Evolutionary conservation across 106 monocot genomes (phyloP), one percentile per base, ranked within the genome.

Genomic region (Dendrobium chrysotoxum): DNA sequence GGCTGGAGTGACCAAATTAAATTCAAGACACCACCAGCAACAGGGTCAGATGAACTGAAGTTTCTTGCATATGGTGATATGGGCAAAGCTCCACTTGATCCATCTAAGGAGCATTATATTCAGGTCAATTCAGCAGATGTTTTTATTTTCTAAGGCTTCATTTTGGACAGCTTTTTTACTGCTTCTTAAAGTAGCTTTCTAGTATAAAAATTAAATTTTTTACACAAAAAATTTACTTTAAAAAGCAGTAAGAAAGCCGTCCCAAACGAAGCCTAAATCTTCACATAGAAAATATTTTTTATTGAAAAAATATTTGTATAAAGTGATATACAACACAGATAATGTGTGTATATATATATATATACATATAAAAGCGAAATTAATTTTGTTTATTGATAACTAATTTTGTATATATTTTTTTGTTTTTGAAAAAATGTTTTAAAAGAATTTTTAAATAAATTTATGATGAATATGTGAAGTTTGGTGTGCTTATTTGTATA

Each of bases 71-170:
- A 77, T 80, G 92, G 89, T 9, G 89, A 92, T 35, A 89, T 92
- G 89, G 92, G 92, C n/a, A 92, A 89, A 66, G 89, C 85, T 53
- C 89, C 92, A 38, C 64, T 87, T 25, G 92, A 92, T 30, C 45
- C 79, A 53, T 92, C 92, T 21, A 66, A 57, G 11, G 89, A 89
- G 45, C 92, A 92, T 45, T 92, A 84, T 64, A 92, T 89, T 65
- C 92, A 89, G 85, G 89, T 91, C 70, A 9, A 23, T 73, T n/a
- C 12, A 57, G 0, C 9, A 61, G 0, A 61, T 16, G 1, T 54
- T 21, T 16, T 61, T 17, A 20, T 23, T 61, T 21, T 61, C 17
- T 23, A 23, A 61, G 10, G 17, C 7, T 54, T 54, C 0, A 0
- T 54, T 54, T 54, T 54, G 3, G 2, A 54, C 10, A 7, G 1